Base-by-base conservation (phyloP, 129 eudicot species). In the Artemisia tridentata region DNA sequence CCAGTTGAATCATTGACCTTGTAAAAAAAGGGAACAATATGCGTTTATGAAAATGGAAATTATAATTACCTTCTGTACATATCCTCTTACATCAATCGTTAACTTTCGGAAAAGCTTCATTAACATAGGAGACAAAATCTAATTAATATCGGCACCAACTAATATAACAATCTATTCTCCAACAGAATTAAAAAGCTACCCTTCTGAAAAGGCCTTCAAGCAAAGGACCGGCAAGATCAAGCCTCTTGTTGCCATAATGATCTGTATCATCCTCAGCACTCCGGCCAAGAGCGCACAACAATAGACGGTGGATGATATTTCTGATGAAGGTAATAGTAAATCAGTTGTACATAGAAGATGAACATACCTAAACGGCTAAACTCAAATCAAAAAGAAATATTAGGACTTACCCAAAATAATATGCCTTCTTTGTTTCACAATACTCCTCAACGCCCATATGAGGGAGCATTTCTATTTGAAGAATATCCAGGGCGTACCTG, bases 141-240 rank as follows among this genome's bases (percentile, higher is more conserved):
- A n/a, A 20, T 17, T 48, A 71, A 43, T 2, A 57, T 41, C 11
- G 18, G 8, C 19, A 19, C 75, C 67, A 18, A 19, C 5, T 18
- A 56, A 53, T 21, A 77, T 75, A 66, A 88, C 75, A 63, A 88
- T 81, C n/a, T 81, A 70, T 67, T 83, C 85, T n/a, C 84, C 86
- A 58, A 54, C 41, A 62, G 3, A 50, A 65, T 4, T 13, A 27
- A 54, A 55, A 19, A 61, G 50, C 63, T 10, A 86, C 96, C 96
- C 86, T 89, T 74, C 98, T 85, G 63, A 92, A 92, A 5, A 92
- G 79, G 56, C 96, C 92, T 52, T 95, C 96, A 48, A 92, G 90
- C 54, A 89, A 72, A 15, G 93, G 93, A 73, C 96, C 88, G 61
- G 90, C 92, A 78, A 89, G 96, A 65, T 89, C 96, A 29, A 89